A percentile compares a stretch with the other conserved stretches of the same genome.
phyloP scores from a whole-genome alignment of 768 basidiomycete species.

The Serendipita sp. region DNA sequence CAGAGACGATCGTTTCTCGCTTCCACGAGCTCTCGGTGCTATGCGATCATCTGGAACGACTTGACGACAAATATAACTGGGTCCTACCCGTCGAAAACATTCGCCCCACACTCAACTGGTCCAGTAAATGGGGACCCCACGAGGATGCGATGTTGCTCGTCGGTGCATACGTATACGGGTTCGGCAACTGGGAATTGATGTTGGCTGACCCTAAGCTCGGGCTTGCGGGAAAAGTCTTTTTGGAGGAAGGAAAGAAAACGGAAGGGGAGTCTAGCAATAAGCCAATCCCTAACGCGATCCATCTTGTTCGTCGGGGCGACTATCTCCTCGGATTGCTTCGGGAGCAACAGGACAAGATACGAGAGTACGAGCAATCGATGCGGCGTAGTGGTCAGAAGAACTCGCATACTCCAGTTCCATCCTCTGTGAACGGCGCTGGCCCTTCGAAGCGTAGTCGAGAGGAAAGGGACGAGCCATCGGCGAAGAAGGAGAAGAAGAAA shows the following conservation, averaged over 20 bases:
- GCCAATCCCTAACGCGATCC: slow-evolving; percentile 93
- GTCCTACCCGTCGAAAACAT: slow-evolving; percentile 82
- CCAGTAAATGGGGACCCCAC: slow-evolving; percentile 80
- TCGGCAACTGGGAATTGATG: slow-evolving; percentile 96
- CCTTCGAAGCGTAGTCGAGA: slow-evolving; percentile 63
- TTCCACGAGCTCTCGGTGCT: slow-evolving; percentile 79
- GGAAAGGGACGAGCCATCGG: slow-evolving; percentile 22
- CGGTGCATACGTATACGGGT: slow-evolving; percentile 84
- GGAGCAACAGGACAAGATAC: slow-evolving; percentile 82
- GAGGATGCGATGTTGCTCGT: slow-evolving; percentile 93
- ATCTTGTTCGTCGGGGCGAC: slow-evolving; percentile 92
- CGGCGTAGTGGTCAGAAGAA: slow-evolving; percentile 46
- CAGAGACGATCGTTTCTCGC: slow-evolving; percentile 87
- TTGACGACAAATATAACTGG: slow-evolving; percentile 73
- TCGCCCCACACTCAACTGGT: slow-evolving; percentile 90
- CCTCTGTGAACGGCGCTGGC: slow-evolving; percentile 30
- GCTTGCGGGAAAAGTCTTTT: slow-evolving; percentile 87
- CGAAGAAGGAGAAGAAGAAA: slow-evolving; percentile 49
- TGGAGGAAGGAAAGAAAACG: slow-evolving; percentile 93
- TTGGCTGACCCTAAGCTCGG: slow-evolving; percentile 72
- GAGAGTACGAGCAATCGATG: slow-evolving; percentile 70
- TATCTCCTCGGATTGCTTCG: slow-evolving; percentile 73
- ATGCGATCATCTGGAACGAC: slow-evolving; percentile 56
- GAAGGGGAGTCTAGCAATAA: slow-evolving; percentile 44
- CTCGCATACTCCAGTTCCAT: slow-evolving; percentile 58